Percentiles rank a stretch among this genome's conserved stretches.
Conservation (phyloP, 805 yeast species). For the Candida palmyrensis region DNA sequence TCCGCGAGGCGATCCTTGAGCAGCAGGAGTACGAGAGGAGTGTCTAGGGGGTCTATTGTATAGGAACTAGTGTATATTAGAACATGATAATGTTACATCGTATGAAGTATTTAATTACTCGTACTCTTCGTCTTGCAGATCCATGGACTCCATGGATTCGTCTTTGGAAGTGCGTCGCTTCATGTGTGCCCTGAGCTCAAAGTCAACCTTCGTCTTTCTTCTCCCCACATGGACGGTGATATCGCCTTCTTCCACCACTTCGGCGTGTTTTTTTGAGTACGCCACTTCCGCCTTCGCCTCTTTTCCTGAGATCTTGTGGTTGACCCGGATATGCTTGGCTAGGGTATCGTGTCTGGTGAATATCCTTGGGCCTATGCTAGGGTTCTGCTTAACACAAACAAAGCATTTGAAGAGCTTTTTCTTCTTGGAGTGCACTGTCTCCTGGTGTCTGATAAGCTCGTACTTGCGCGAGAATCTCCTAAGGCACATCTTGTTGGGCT, state of each 20-base stretch:
- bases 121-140: neutral
- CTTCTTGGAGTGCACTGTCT: slow-evolving; percentile 88
- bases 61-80: slow-evolving; percentile 2
- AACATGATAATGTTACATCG: neutral
- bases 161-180: slow-evolving; percentile 18
- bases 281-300: slow-evolving; percentile 46
- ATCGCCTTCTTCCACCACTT: slow-evolving; percentile 44
- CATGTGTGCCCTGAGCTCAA: slow-evolving; percentile 42
- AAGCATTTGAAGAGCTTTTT: slow-evolving; percentile 83
- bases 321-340: slow-evolving; percentile 72
- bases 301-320: slow-evolving; percentile 41
- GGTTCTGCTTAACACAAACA: slow-evolving; percentile 71
- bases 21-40: slow-evolving; percentile 51
- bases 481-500: slow-evolving; percentile 33
- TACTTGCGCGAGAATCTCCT: slow-evolving; percentile 59
- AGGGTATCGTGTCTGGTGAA: slow-evolving; percentile 93
- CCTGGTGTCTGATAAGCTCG: slow-evolving; percentile 92
- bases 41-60: neutral
- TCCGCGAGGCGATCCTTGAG: slow-evolving; percentile 52
- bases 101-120: neutral
- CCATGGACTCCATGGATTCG: slow-evolving; percentile 3
- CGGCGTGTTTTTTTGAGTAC: slow-evolving; percentile 40
- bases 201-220: slow-evolving; percentile 41
- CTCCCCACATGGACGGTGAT: slow-evolving; percentile 43
- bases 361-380: slow-evolving; percentile 58